A percentile compares a stretch with the other conserved stretches of the same genome.
Evolutionary conservation across 75 land plant genomes (phyloP).

Genomic region (Cunninghamia lanceolata): DNA sequence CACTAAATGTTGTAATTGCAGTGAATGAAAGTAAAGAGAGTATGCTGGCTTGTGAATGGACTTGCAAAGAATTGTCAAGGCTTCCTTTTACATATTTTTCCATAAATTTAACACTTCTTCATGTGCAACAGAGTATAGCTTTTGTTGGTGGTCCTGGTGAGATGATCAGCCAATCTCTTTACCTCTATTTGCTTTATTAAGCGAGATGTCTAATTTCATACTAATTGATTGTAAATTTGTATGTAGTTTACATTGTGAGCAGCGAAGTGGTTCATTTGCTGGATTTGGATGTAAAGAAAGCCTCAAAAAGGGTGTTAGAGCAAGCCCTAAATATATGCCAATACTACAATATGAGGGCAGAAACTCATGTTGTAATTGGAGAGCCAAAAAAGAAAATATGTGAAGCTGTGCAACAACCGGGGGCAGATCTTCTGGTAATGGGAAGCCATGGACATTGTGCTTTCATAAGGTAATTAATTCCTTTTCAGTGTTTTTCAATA

Average conservation of each 20-base stretch:
- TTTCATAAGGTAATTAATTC: neutral
- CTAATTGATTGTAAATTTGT: neutral
- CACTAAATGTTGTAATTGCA: too few species aligned
- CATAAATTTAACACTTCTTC: too few species aligned
- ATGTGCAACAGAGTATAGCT: too few species aligned
- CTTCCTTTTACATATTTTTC: too few species aligned
- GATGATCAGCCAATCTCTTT: too few species aligned
- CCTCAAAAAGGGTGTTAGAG: neutral
- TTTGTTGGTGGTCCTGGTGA: too few species aligned
- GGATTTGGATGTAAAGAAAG: neutral
- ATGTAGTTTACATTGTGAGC: neutral
- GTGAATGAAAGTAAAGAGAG: too few species aligned
- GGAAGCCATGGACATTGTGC: conserved; percentile 13
- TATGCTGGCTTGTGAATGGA: too few species aligned
- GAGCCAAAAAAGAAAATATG: conserved; percentile 7
- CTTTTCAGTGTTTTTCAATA: neutral
- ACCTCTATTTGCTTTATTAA: too few species aligned
- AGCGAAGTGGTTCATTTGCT: neutral
- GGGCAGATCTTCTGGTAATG: neutral
- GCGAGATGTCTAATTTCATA: too few species aligned
- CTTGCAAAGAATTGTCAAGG: too few species aligned
- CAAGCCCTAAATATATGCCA: neutral
- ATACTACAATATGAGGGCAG: neutral
- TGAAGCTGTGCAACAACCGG: neutral
- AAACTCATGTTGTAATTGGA: conserved; percentile 1